These are phyloP conservation scores for Globisporangium perplexum DNA, from an alignment of 352 stramenopile species.

Conservation along the genomic window DNA sequence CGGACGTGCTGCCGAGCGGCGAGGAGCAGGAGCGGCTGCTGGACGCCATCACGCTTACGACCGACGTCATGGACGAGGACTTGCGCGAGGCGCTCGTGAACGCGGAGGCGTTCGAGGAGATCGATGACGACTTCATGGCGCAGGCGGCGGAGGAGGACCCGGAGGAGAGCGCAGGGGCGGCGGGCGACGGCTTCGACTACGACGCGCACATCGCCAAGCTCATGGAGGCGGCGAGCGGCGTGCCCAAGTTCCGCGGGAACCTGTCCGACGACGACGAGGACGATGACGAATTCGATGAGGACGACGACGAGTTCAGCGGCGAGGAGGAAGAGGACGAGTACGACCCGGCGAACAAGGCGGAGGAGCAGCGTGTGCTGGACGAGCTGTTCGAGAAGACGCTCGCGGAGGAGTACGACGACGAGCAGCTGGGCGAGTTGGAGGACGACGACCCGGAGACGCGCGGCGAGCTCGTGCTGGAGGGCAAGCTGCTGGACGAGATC, in stretches of 20 bases:
- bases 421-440: constrained; percentile 71
- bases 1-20: constrained; percentile 58
- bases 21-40: constrained; percentile 76
- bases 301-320: constrained; percentile 86
- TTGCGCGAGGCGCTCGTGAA: constrained; percentile 81
- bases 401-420: constrained; percentile 78
- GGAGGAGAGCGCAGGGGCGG: constrained; percentile 11
- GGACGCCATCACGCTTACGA: constrained; percentile 78
- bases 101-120: constrained; percentile 76
- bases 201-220: constrained; percentile 91
- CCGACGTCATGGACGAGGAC: constrained; percentile 85
- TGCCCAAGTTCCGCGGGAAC: constrained; percentile 60
- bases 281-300: constrained; percentile 33
- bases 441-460: constrained; percentile 70
- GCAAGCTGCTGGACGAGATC: constrained; percentile 58
- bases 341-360: constrained; percentile 38
- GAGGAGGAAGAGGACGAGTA: constrained; percentile 24
- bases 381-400: constrained; percentile 85
- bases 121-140: constrained; percentile 91
- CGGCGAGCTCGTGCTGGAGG: constrained; percentile 65
- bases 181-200: constrained; percentile 86
- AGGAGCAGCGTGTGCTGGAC: constrained; percentile 83
- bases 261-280: constrained; percentile 67
- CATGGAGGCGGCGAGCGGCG: constrained; percentile 81
- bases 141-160: constrained; percentile 57